These are phyloP conservation scores for Microbotryum saponariae DNA, from an alignment of 1,284 basidiomycete genomes.

Conservation along the genomic window DNA sequence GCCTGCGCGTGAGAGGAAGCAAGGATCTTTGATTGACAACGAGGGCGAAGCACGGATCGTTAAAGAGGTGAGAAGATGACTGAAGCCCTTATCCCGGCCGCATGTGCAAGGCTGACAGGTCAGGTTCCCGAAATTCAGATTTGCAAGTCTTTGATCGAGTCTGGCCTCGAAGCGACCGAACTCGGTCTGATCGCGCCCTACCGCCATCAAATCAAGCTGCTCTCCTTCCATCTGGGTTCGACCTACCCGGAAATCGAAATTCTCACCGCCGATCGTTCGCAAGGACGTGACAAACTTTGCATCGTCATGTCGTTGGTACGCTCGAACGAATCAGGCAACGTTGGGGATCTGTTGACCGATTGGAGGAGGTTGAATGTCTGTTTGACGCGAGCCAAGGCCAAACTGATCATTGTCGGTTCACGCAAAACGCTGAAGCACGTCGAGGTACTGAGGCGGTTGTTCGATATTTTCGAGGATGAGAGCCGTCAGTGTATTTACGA, in stretches of 20 bases:
- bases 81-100: background rate
- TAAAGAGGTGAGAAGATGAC: slow-evolving; percentile 39
- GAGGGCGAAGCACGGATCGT: slow-evolving; percentile 59
- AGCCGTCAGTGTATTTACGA: slow-evolving; percentile 55
- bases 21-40: slow-evolving; percentile 84
- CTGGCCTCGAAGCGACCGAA: slow-evolving; percentile 60
- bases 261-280: slow-evolving; percentile 87
- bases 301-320: slow-evolving; percentile 88
- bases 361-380: slow-evolving; percentile 95
- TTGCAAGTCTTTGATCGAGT: slow-evolving; percentile 54
- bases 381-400: slow-evolving; percentile 83
- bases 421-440: slow-evolving; percentile 60
- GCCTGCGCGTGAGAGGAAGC: slow-evolving; percentile 67
- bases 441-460: slow-evolving; percentile 9
- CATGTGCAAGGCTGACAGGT: slow-evolving; percentile 13
- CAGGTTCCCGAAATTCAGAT: slow-evolving; percentile 53
- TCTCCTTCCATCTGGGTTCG: slow-evolving; percentile 53
- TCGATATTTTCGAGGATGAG: slow-evolving; percentile 56
- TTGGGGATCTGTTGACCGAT: slow-evolving; percentile 87
- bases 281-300: slow-evolving; percentile 93
- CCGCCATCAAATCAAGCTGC: slow-evolving; percentile 86
- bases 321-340: slow-evolving; percentile 57
- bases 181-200: slow-evolving; percentile 88
- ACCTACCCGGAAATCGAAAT: slow-evolving; percentile 61
- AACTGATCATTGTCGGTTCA: slow-evolving; percentile 83